Base-by-base conservation (phyloP, 768 basidiomycete species). In the Paxillus rubicundulus region DNA sequence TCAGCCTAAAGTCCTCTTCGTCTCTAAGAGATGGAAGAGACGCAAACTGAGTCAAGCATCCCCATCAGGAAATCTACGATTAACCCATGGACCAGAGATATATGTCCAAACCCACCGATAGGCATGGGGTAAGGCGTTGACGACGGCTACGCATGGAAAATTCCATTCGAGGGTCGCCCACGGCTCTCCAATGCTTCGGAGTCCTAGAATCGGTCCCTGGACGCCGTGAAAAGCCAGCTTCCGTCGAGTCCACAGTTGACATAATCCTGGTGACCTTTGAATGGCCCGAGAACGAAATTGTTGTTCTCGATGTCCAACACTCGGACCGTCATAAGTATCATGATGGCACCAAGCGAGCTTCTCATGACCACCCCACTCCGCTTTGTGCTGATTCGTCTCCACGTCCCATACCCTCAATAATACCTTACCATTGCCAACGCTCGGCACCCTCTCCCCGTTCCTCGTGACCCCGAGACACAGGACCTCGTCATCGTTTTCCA, bases 41-140 rank as follows among this genome's bases (percentile, higher is more conserved):
- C 9, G 54, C 13, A 8, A 61, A 57, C 33, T n/a, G n/a, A n/a
- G n/a, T n/a, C n/a, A n/a, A n/a, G n/a, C n/a, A n/a, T n/a, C n/a
- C n/a, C n/a, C 55, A 65, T 20, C 59, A 5, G 67, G 55, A 0
- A 56, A 50, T 12, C 65, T 66, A 39, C 28, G 5, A 41, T 59
- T 16, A 55, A 42, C 5, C 10, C 21, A 21, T 2, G 5, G 21
- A 21, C 21, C 8, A 10, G 27, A 46, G 1, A 27, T 9, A 42
- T 5, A 45, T 52, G 53, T 2, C 6, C 46, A 42, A 54, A 61
- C 49, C 30, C 50, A 58, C 53, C 63, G 55, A 48, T 71, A 58
- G 18, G 50, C 36, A 24, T 58, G 59, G 34, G 72, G 53, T 14
- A 72, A 56, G 30, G 64, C 68, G 33, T 64, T 61, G 20, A 56